Evolutionary conservation across 441 rosid species (phyloP).

Genomic region (Jatropha podagrica): DNA sequence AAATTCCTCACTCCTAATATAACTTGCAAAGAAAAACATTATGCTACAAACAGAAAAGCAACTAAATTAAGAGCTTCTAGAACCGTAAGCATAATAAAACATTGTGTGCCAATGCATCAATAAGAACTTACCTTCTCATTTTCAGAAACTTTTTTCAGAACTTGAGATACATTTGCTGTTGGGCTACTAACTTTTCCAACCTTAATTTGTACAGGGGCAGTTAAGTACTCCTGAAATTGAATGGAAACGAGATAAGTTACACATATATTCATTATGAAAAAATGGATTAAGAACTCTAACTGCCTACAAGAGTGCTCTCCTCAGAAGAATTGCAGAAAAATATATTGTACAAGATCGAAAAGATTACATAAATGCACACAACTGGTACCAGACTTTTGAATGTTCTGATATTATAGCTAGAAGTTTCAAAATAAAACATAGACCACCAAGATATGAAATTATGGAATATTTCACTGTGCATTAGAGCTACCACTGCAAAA

Average conservation of each 20-base stretch:
- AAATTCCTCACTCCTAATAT: neutral
- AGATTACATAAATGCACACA: neutral
- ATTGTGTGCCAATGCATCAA: neutral
- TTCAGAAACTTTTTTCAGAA: constrained; percentile 36
- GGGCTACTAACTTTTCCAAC: constrained; percentile 77
- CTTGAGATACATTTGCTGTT: constrained; percentile 40
- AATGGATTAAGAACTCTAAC: neutral
- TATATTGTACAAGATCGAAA: neutral
- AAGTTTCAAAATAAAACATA: neutral
- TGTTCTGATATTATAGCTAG: too few relatives aligned
- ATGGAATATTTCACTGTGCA: neutral
- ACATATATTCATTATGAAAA: neutral
- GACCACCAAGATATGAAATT: neutral
- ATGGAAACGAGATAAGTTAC: neutral
- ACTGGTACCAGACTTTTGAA: neutral
- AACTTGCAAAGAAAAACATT: neutral
- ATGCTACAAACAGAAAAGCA: neutral
- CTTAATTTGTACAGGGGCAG: constrained; percentile 80
- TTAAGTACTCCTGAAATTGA: constrained; percentile 46
- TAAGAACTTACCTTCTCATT: constrained; percentile 36
- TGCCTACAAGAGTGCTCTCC: too few relatives aligned
- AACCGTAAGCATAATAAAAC: neutral
- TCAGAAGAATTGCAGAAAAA: neutral
- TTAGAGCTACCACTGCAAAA: neutral
- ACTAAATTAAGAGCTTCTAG: neutral